phyloP scores from a whole-genome alignment of 768 basidiomycete genomes.

The Trametes meyenii region DNA sequence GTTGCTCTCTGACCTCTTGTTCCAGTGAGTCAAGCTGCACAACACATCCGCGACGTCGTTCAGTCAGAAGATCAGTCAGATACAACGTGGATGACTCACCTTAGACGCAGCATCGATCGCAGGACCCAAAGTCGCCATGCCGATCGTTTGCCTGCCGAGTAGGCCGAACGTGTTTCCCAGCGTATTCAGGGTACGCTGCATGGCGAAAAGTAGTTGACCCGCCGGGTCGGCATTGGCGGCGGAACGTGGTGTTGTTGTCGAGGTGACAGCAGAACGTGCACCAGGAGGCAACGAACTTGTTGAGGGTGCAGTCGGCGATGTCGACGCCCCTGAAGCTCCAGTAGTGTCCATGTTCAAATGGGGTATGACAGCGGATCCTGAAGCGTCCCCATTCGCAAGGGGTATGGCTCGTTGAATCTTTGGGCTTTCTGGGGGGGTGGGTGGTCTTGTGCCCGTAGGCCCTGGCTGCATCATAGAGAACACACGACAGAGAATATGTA shows the following conservation, averaged over 20 bases:
- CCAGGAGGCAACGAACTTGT: too few species aligned
- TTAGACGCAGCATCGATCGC: constrained; percentile 49
- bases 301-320: too few species aligned
- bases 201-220: constrained; percentile 47
- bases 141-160: constrained; percentile 49
- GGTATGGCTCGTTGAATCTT: neutral
- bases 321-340: too few species aligned
- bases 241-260: too few species aligned
- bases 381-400: neutral
- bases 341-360: neutral
- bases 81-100: constrained; percentile 33
- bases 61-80: neutral
- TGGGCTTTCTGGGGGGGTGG: neutral
- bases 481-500: neutral
- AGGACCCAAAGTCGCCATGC: constrained; percentile 46
- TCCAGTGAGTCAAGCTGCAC: too few species aligned
- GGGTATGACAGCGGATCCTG: neutral
- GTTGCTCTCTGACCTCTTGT: too few species aligned
- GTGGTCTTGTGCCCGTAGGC: neutral
- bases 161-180: constrained; percentile 48
- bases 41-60: neutral
- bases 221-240: too few species aligned
- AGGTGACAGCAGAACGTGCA: too few species aligned
- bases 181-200: constrained; percentile 45
- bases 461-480: neutral